Conservation (phyloP, 495 filamentous ascomycete genomes). For the Thermothielavioides terrestris region DNA sequence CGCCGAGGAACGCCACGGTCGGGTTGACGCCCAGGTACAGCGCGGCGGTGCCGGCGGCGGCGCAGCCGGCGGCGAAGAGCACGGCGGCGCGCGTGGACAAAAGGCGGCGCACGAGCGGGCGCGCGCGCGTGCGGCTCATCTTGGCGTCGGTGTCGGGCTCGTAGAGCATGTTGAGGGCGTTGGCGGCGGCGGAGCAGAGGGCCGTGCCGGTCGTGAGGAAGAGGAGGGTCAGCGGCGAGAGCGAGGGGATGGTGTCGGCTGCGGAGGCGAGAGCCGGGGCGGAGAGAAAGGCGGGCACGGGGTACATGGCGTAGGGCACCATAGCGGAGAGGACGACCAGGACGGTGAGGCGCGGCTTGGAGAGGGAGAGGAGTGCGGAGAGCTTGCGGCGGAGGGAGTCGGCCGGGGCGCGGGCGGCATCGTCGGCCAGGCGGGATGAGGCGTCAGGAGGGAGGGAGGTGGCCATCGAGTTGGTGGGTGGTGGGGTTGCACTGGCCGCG, state of each 20-base stretch:
- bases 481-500: not conserved
- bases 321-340: conserved; percentile 87
- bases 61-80: conserved; percentile 67
- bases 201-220: conserved; percentile 89
- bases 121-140: conserved; percentile 84
- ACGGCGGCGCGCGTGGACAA: conserved; percentile 67
- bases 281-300: conserved; percentile 67
- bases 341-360: conserved; percentile 88
- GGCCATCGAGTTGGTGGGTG: conserved; percentile 14
- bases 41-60: conserved; percentile 52
- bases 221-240: conserved; percentile 80
- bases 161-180: conserved; percentile 94
- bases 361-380: conserved; percentile 82
- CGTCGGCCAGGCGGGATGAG: conserved; percentile 65
- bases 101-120: conserved; percentile 78
- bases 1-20: conserved; percentile 78
- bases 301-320: conserved; percentile 86
- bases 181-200: conserved; percentile 76
- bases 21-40: conserved; percentile 90
- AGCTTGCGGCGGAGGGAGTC: conserved; percentile 64
- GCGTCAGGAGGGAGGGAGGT: conserved; percentile 64
- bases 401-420: conserved; percentile 58
- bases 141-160: conserved; percentile 83
- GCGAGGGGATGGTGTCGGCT: conserved; percentile 56
- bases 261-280: conserved; percentile 52